phyloP scores from a whole-genome alignment of 108 stramenopile species.

The Aurantiochytrium sp. region DNA sequence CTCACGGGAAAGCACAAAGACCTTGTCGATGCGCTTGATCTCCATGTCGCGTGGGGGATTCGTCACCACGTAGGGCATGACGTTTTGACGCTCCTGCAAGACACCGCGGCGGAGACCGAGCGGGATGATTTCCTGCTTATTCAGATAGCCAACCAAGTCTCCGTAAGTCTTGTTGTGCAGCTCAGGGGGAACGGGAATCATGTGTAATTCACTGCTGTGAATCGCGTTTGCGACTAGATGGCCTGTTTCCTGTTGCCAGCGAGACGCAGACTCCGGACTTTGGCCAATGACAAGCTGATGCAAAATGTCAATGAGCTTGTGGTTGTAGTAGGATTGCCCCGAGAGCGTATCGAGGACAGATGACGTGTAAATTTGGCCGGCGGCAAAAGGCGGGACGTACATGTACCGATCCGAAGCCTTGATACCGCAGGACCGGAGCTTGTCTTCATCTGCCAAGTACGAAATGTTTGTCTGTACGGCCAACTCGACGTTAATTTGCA shows the following conservation, averaged over 20 bases:
- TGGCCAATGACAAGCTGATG: constrained; percentile 9
- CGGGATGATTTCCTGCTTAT: background rate
- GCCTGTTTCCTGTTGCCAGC: background rate
- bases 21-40: background rate
- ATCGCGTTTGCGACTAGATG: background rate
- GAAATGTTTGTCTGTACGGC: background rate
- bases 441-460: background rate
- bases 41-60: background rate
- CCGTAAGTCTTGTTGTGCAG: background rate
- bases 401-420: background rate
- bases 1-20: background rate
- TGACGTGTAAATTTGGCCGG: background rate
- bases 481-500: background rate
- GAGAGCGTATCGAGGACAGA: background rate
- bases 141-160: background rate
- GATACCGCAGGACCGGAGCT: background rate
- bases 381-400: background rate
- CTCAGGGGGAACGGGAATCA: background rate
- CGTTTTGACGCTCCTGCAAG: background rate
- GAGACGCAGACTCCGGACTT: background rate
- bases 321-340: constrained; percentile 2
- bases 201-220: background rate
- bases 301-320: background rate
- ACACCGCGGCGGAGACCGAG: background rate
- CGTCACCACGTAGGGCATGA: background rate